phyloP scores from a whole-genome alignment of 75 land plant species.

The Azolla pinnata region DNA sequence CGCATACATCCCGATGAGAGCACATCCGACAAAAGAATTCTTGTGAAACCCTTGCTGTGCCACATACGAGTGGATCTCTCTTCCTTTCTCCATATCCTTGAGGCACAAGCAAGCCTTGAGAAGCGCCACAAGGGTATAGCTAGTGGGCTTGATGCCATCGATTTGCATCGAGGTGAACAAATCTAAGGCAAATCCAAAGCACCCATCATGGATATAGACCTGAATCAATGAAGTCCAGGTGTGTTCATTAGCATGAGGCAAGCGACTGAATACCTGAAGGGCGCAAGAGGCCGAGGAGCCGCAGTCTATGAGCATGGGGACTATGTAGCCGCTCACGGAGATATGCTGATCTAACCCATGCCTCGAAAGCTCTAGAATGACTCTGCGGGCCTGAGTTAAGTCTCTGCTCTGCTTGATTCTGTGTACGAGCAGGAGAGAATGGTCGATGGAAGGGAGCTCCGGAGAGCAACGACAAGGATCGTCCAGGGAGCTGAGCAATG shows the following conservation, averaged over 20 bases:
- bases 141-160: constrained; percentile 39
- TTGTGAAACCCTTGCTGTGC: constrained; percentile 33
- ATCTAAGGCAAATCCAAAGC: constrained; percentile 25
- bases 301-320: constrained; percentile 7
- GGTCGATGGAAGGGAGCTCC: too few relatives aligned
- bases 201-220: constrained; percentile 24
- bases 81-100: constrained; percentile 37
- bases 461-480: too few relatives aligned
- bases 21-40: constrained; percentile 51
- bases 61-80: constrained; percentile 52
- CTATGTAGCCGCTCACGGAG: not conserved
- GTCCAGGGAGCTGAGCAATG: too few relatives aligned
- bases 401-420: too few relatives aligned
- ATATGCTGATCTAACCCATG: constrained; percentile 5
- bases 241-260: not conserved
- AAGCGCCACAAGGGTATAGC: constrained; percentile 44
- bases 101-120: constrained; percentile 46
- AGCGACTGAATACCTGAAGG: constrained; percentile 9
- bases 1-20: constrained; percentile 50
- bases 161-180: constrained; percentile 43
- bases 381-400: not conserved
- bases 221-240: constrained; percentile 52
- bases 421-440: too few relatives aligned
- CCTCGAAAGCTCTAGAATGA: not conserved
- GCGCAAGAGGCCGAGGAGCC: not conserved